These are phyloP conservation scores for Daldinia decipiens DNA, from an alignment of 495 filamentous ascomycete genomes.

Conservation along the genomic window DNA sequence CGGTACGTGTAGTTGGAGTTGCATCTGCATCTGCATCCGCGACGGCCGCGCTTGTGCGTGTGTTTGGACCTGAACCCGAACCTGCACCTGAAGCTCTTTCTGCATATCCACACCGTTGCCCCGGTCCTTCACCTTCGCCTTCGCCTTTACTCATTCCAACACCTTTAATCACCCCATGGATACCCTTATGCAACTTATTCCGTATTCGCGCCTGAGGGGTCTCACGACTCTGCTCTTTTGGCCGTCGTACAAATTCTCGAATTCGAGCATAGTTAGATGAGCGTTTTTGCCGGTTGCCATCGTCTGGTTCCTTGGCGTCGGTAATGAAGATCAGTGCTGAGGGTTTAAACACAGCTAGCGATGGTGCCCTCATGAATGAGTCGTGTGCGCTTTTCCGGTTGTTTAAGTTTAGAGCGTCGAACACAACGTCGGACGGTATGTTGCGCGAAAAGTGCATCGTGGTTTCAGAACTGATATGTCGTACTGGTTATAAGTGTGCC, in stretches of 20 bases:
- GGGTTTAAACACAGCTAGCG: slow-evolving; percentile 38
- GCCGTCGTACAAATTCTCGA: slow-evolving; percentile 38
- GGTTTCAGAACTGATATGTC: slow-evolving; percentile 28
- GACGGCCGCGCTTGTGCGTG: slow-evolving; percentile 8
- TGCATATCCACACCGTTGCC: slow-evolving; percentile 9
- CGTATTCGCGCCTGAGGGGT: slow-evolving; percentile 28
- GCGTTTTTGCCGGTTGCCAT: slow-evolving; percentile 23
- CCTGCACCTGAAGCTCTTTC: slow-evolving; percentile 3
- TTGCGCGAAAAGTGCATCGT: slow-evolving; percentile 33
- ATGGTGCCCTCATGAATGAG: slow-evolving; percentile 37
- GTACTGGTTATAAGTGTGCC: slow-evolving; percentile 34
- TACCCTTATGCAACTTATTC: slow-evolving; percentile 29
- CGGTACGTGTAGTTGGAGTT: neutral
- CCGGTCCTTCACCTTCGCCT: neutral
- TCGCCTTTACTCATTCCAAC: neutral
- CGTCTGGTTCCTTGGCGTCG: slow-evolving; percentile 40
- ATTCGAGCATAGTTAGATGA: slow-evolving; percentile 33
- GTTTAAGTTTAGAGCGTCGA: slow-evolving; percentile 18
- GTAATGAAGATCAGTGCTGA: slow-evolving; percentile 39
- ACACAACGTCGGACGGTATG: slow-evolving; percentile 32
- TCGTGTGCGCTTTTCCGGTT: slow-evolving; percentile 15
- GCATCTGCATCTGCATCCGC: slow-evolving; percentile 7
- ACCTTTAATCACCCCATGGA: neutral
- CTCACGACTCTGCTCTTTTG: slow-evolving; percentile 35
- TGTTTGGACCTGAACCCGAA: neutral